Evolutionary conservation across 257 asterid species (phyloP), one percentile per base, ranked within the genome.

Genomic region (Henckelia pumila): DNA sequence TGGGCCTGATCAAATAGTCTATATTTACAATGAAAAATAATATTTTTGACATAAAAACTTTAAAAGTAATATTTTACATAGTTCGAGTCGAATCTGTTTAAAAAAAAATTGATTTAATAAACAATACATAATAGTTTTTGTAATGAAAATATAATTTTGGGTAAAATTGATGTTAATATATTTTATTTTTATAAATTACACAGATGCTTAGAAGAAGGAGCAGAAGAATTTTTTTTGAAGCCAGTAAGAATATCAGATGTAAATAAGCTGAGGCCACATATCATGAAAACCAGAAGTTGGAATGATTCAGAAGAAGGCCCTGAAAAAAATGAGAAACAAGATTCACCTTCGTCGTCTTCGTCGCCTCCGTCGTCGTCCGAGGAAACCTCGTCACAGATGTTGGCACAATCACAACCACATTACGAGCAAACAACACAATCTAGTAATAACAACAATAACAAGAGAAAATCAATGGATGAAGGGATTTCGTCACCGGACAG

Each of bases 151-250:
- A 9, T 33, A 1, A 0, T 14, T 44, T 11, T 40, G n/a, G 5
- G n/a, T n/a, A 40, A 40, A 35, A 11, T 40, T 40, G n/a, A 40
- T 8, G 13, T 40, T 13, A 3, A 11, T 17, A 40, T 16, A 3
- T 44, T 44, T 16, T 33, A 0, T 44, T 4, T 14, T 44, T 7
- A 1, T 3, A 44, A 44, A 14, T 44, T 4, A 16, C 7, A 69
- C 77, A 75, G 80, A 69, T 82, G 87, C 58, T 62, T 80, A 58
- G 83, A 78, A 67, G 70, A 81, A 40, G 86, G 86, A 22, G 86
- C 86, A n/a, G 83, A 81, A 52, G 86, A 78, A 22, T 81, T 81
- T 64, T 76, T 81, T 66, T 79, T 81, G 14, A 81, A 81, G 71
- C 86, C 86, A 56, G 84, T 83, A 11, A 72, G 52, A 47, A 82